phyloP scores from a whole-genome alignment of 2,329 filamentous ascomycete species.

The Pseudophaeomoniella oleicola region DNA sequence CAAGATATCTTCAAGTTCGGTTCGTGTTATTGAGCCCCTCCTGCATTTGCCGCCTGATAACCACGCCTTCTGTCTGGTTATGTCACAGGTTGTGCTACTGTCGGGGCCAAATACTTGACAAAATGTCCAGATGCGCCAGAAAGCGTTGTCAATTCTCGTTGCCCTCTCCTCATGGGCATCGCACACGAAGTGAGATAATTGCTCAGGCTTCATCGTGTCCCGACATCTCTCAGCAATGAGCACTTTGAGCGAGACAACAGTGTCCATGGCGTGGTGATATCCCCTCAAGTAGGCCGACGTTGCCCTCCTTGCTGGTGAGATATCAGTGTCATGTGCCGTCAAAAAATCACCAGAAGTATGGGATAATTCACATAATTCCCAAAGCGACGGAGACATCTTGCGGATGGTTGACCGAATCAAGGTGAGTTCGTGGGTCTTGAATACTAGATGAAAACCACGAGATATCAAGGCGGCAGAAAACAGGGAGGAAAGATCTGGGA shows the following conservation, averaged over 20 bases:
- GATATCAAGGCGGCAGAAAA: constrained; percentile 40
- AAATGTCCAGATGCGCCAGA: constrained; percentile 54
- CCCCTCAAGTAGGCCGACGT: constrained; percentile 34
- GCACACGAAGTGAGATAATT: constrained; percentile 33
- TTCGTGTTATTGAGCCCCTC: background rate
- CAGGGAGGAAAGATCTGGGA: constrained; percentile 38
- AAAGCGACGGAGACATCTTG: constrained; percentile 42
- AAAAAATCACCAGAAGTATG: constrained; percentile 29
- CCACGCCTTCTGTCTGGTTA: constrained; percentile 35
- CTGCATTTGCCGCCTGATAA: background rate
- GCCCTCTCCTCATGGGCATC: constrained; percentile 30
- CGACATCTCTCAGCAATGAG: constrained; percentile 42
- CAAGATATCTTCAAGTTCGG: constrained; percentile 8
- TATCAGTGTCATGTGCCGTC: constrained; percentile 30
- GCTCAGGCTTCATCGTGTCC: constrained; percentile 41
- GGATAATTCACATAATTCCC: constrained; percentile 45
- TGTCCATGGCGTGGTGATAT: constrained; percentile 37
- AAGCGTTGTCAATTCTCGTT: constrained; percentile 42
- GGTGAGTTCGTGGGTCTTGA: constrained; percentile 40
- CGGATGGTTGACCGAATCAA: constrained; percentile 36
- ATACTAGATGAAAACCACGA: constrained; percentile 41
- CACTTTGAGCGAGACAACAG: constrained; percentile 38
- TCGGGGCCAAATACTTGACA: constrained; percentile 47
- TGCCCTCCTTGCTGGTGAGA: constrained; percentile 29
- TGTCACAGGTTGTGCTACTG: constrained; percentile 43